Percentiles rank a stretch among this genome's conserved stretches.
Conservation (phyloP, 129 eudicot genomes). For the Tagetes erecta region DNA sequence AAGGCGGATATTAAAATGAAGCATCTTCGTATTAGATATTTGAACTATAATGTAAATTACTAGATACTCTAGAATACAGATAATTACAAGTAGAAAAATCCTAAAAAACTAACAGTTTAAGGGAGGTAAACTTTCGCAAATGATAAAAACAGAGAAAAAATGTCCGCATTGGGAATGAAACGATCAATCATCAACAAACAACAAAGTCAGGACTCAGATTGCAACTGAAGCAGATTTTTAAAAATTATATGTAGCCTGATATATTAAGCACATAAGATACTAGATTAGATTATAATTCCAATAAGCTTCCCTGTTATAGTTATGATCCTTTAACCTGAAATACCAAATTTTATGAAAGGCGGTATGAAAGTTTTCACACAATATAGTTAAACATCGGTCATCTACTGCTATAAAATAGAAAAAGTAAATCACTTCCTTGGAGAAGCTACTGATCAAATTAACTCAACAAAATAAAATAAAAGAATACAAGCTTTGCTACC, state of each 20-base stretch:
- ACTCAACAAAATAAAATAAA: background rate
- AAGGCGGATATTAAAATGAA: constrained; percentile 13
- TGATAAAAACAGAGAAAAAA: background rate
- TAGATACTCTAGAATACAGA: background rate
- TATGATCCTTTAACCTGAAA: background rate
- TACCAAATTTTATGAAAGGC: background rate
- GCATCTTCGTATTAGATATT: constrained; percentile 10
- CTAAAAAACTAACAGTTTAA: background rate
- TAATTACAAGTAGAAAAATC: background rate
- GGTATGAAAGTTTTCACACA: background rate
- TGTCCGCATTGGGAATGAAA: background rate
- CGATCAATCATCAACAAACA: background rate
- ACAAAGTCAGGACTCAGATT: background rate
- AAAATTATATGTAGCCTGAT: background rate
- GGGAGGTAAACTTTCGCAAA: background rate
- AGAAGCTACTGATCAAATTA: background rate
- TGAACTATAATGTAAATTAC: background rate
- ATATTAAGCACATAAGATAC: background rate
- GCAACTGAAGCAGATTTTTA: background rate
- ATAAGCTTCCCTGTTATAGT: background rate
- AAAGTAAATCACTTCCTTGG: background rate
- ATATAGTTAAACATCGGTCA: background rate
- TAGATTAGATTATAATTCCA: background rate
- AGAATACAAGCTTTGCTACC: background rate
- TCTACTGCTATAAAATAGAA: background rate